Conservation (phyloP, 192 early-diverging fungal species). For the Entrophospora sp. region DNA sequence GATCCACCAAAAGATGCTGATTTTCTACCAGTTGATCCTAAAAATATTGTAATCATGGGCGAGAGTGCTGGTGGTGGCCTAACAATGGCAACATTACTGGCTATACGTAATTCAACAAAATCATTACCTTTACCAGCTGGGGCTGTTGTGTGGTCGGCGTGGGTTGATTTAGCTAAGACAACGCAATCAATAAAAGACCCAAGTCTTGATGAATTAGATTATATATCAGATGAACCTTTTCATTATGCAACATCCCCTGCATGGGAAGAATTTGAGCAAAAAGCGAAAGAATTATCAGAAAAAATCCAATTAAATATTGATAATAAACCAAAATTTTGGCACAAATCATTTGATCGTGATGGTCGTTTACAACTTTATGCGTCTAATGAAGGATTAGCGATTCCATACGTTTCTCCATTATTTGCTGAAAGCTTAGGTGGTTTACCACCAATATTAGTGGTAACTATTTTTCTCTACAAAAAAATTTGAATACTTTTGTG, state of each 20-base stretch:
- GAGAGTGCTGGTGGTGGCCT: slow-evolving; percentile 65
- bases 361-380: slow-evolving; percentile 28
- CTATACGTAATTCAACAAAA: slow-evolving; percentile 48
- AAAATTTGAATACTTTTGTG: neutral
- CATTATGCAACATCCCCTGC: slow-evolving; percentile 20
- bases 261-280: slow-evolving; percentile 24
- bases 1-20: slow-evolving; percentile 35
- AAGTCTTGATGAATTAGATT: slow-evolving; percentile 23
- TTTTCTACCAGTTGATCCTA: slow-evolving; percentile 34
- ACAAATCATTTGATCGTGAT: neutral
- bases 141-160: slow-evolving; percentile 28
- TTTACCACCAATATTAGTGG: slow-evolving; percentile 35
- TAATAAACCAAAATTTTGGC: neutral
- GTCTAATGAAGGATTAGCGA: slow-evolving; percentile 30
- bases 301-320: too few species aligned
- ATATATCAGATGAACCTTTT: slow-evolving; percentile 21
- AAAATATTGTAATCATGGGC: slow-evolving; percentile 56
- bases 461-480: too few species aligned
- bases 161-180: slow-evolving; percentile 41
- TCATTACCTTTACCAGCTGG: slow-evolving; percentile 49
- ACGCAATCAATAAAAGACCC: slow-evolving; percentile 34
- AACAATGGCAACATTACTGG: slow-evolving; percentile 41
- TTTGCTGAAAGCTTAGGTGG: slow-evolving; percentile 32
- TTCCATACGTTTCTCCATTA: slow-evolving; percentile 38
- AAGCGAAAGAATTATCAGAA: slow-evolving; percentile 4